phyloP scores from a whole-genome alignment of 1,139 yeast genomes.

The Kodamaea suecica region DNA sequence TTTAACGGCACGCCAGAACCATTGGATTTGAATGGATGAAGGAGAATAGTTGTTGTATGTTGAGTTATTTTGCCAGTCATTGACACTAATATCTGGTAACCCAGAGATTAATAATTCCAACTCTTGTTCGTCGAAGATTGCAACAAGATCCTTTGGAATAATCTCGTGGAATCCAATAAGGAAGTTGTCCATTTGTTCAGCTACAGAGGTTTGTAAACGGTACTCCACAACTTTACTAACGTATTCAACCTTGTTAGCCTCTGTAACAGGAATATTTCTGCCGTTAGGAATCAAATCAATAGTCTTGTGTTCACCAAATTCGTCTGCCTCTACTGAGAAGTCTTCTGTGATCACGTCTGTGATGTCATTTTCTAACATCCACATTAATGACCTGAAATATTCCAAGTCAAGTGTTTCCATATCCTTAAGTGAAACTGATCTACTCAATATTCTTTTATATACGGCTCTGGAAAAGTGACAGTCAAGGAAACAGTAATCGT shows the following conservation, averaged over 20 bases:
- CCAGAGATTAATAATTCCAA: slow-evolving; percentile 90
- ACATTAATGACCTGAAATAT: slow-evolving; percentile 83
- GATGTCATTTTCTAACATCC: slow-evolving; percentile 97
- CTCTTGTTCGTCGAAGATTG: slow-evolving; percentile 94
- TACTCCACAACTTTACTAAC: slow-evolving; percentile 85
- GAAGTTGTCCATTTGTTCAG: slow-evolving; percentile 85
- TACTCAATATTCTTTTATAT: slow-evolving; percentile 80
- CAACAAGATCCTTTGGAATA: slow-evolving; percentile 80
- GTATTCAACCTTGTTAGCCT: slow-evolving; percentile 86
- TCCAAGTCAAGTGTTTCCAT: slow-evolving; percentile 94
- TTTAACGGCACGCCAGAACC: slow-evolving; percentile 98
- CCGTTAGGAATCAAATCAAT: slow-evolving; percentile 84
- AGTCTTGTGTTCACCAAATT: slow-evolving; percentile 83
- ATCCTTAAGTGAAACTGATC: slow-evolving; percentile 81
- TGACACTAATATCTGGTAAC: slow-evolving; percentile 91
- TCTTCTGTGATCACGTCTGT: slow-evolving; percentile 97
- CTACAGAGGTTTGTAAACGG: slow-evolving; percentile 76
- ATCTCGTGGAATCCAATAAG: slow-evolving; percentile 87
- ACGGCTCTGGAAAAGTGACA: slow-evolving; percentile 96
- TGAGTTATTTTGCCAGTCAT: slow-evolving; percentile 91
- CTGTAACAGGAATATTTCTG: slow-evolving; percentile 80
- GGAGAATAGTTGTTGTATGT: slow-evolving; percentile 80
- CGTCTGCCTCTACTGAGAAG: slow-evolving; percentile 90
- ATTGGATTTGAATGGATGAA: slow-evolving; percentile 83
- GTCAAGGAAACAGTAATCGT: slow-evolving; percentile 82